phyloP scores from a whole-genome alignment of 2,329 filamentous ascomycete genomes.

The Mariannaea sp. region DNA sequence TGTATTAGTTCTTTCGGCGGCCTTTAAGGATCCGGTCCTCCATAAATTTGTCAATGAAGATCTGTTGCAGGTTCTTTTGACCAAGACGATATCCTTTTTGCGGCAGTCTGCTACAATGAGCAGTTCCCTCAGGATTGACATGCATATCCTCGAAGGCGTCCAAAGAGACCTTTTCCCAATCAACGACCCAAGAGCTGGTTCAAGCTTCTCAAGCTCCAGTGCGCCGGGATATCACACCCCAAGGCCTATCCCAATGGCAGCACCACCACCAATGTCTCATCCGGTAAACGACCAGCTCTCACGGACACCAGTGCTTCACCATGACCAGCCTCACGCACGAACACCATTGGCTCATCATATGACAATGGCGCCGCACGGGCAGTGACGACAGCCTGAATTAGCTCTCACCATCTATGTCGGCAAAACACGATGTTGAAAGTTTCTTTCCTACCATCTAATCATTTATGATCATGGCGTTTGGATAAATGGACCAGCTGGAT shows the following conservation, averaged over 20 bases:
- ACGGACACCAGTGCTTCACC: slow-evolving; percentile 34
- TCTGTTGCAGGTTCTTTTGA: slow-evolving; percentile 64
- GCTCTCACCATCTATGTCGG: slow-evolving; percentile 5
- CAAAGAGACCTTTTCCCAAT: slow-evolving; percentile 51
- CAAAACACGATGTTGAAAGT: slow-evolving; percentile 11
- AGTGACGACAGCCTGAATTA: slow-evolving; percentile 13
- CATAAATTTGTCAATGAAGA: slow-evolving; percentile 59
- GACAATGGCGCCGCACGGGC: slow-evolving; percentile 30
- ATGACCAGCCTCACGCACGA: slow-evolving; percentile 27
- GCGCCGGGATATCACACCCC: slow-evolving; percentile 35
- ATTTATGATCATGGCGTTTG: slow-evolving; percentile 23
- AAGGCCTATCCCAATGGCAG: slow-evolving; percentile 32
- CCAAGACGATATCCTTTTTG: slow-evolving; percentile 78
- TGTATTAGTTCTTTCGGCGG: slow-evolving; percentile 85
- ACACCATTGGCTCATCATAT: slow-evolving; percentile 35
- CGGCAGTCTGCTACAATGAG: slow-evolving; percentile 71
- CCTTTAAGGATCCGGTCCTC: slow-evolving; percentile 70
- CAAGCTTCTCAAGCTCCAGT: slow-evolving; percentile 52
- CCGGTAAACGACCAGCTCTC: slow-evolving; percentile 30
- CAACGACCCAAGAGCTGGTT: slow-evolving; percentile 38
- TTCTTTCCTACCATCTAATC: slow-evolving; percentile 6
- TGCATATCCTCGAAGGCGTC: slow-evolving; percentile 69
- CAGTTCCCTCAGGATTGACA: slow-evolving; percentile 74
- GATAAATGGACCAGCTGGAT: slow-evolving; percentile 12
- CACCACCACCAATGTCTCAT: slow-evolving; percentile 32